Conservation (phyloP, 2,329 filamentous ascomycete species). For the Dactylellina drechsleri region DNA sequence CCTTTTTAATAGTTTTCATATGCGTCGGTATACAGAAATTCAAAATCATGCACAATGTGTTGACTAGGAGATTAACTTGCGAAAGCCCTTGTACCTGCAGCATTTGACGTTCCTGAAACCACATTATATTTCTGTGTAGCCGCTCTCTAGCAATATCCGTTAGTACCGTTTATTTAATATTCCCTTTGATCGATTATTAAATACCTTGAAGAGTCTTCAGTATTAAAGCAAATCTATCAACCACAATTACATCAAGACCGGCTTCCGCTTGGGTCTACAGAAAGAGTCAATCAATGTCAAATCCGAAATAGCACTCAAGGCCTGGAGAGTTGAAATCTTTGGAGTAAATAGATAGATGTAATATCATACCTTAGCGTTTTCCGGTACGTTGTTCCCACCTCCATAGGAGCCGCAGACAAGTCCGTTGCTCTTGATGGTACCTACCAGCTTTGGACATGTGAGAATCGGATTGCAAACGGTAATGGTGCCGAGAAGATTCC, state of each 20-base stretch:
- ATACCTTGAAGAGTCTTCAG: slow-evolving; percentile 1
- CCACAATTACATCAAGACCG: slow-evolving; percentile 5
- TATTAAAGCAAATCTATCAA: slow-evolving; percentile 15
- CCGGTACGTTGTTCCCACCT: slow-evolving; percentile 82
- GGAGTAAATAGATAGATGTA: background rate
- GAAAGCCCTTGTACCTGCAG: too few relatives aligned
- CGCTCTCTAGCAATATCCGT: background rate
- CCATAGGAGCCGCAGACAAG: slow-evolving; percentile 96
- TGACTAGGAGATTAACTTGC: too few relatives aligned
- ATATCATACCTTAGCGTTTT: slow-evolving; percentile 80
- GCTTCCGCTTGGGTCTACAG: slow-evolving; percentile 12
- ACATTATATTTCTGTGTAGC: background rate
- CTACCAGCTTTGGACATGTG: slow-evolving; percentile 83
- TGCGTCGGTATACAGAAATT: too few relatives aligned
- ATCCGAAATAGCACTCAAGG: background rate
- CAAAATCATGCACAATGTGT: too few relatives aligned
- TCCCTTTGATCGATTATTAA: background rate
- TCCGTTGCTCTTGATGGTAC: slow-evolving; percentile 86
- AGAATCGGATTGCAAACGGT: slow-evolving; percentile 85
- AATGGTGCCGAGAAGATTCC: slow-evolving; percentile 93
- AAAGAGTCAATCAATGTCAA: background rate
- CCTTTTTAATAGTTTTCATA: too few relatives aligned
- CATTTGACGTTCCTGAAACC: background rate
- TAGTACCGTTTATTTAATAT: background rate
- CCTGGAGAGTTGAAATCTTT: background rate